Conservation (phyloP, 106 monocot genomes). For the Platanthera guangdongensis region DNA sequence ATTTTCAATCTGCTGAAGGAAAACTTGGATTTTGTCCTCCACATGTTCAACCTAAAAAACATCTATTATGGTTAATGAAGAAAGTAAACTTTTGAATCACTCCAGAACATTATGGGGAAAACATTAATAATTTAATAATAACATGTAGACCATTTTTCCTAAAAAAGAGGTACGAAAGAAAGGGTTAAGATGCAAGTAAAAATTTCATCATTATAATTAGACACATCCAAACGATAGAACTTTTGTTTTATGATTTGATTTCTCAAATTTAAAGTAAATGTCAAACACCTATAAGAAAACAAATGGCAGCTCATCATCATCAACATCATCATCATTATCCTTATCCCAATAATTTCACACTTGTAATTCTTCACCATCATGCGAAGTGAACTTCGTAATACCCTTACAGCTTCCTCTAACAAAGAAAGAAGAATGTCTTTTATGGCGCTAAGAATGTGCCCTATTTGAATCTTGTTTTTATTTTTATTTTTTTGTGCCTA, state of each 20-base stretch:
- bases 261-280: background rate
- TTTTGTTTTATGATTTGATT: background rate
- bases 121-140: background rate
- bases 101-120: background rate
- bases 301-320: background rate
- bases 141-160: background rate
- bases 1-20: slow-evolving; percentile 49
- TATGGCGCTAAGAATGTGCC: background rate
- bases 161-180: background rate
- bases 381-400: background rate
- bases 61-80: background rate
- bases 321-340: too few species aligned
- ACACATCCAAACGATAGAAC: background rate
- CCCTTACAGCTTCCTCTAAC: background rate
- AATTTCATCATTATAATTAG: slow-evolving; percentile 1
- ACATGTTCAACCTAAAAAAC: slow-evolving; percentile 55
- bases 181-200: background rate
- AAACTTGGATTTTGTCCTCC: slow-evolving; percentile 48
- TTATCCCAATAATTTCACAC: too few species aligned
- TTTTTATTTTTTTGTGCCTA: background rate
- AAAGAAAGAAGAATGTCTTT: background rate
- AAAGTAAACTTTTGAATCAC: background rate
- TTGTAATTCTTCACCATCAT: too few species aligned
- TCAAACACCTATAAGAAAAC: background rate
- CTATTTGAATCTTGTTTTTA: background rate